Conservation (phyloP, 108 stramenopile genomes). For the Pseudonitzschia delicatissima region DNA sequence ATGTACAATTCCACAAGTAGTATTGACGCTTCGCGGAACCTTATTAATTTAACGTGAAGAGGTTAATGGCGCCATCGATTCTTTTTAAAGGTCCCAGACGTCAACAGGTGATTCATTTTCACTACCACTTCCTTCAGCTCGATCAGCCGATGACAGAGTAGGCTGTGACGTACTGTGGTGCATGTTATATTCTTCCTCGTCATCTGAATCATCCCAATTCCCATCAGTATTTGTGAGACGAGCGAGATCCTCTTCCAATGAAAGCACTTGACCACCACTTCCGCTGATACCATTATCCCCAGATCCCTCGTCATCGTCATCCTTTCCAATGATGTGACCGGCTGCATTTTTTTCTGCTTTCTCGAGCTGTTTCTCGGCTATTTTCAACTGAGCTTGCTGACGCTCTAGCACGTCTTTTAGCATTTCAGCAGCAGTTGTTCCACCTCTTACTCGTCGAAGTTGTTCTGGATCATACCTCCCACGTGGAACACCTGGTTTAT, state of each 20-base stretch:
- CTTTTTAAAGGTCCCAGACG: conserved; percentile 67
- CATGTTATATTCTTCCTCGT: conserved; percentile 54
- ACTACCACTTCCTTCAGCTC: conserved; percentile 28
- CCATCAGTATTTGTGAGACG: conserved; percentile 74
- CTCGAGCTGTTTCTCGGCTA: conserved; percentile 71
- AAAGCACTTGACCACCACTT: conserved; percentile 30
- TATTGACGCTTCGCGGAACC: too few relatives aligned
- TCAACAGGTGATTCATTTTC: conserved; percentile 53
- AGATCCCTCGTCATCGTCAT: conserved; percentile 52
- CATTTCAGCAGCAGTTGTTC: conserved; percentile 93
- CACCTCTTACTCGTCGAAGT: conserved; percentile 87
- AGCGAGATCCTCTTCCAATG: conserved; percentile 77
- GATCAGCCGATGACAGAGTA: conserved; percentile 45
- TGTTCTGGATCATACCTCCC: conserved; percentile 91
- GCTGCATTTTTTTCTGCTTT: conserved; percentile 82
- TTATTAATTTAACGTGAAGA: too few relatives aligned
- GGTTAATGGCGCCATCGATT: too few relatives aligned
- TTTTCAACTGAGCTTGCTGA: conserved; percentile 87
- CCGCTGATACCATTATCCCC: conserved; percentile 26
- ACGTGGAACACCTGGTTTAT: conserved; percentile 80
- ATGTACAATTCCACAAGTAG: too few relatives aligned
- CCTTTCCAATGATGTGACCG: conserved; percentile 82
- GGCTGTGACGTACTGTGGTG: conserved; percentile 48
- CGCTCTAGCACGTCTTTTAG: conserved; percentile 85
- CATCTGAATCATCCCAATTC: conserved; percentile 87